phyloP scores from a whole-genome alignment of 2,329 filamentous ascomycete genomes.

The Alternaria longipes region DNA sequence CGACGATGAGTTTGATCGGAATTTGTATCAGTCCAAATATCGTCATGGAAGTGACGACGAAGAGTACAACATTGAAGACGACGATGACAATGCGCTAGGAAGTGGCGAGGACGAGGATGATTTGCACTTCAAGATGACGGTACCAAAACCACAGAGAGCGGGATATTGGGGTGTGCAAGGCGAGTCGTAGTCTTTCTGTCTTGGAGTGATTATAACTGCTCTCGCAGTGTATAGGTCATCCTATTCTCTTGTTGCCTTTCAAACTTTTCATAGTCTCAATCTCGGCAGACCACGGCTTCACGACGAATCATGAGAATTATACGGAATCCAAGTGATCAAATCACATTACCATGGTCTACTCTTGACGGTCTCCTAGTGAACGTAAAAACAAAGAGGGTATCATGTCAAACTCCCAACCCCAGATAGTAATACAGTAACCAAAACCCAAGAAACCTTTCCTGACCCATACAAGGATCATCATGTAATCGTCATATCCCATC shows the following conservation, averaged over 20 bases:
- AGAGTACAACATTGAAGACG: slow-evolving; percentile 38
- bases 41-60: slow-evolving; percentile 54
- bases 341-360: neutral
- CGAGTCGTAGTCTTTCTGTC: slow-evolving; percentile 8
- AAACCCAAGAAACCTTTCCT: neutral
- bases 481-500: neutral
- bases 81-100: slow-evolving; percentile 27
- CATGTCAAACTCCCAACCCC: slow-evolving; percentile 3
- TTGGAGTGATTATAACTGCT: neutral
- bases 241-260: neutral
- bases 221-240: no score
- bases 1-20: slow-evolving; percentile 69
- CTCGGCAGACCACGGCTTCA: neutral
- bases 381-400: slow-evolving; percentile 6
- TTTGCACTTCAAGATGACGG: slow-evolving; percentile 41
- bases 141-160: slow-evolving; percentile 29
- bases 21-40: slow-evolving; percentile 54
- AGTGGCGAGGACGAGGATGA: slow-evolving; percentile 45
- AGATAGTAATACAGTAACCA: neutral
- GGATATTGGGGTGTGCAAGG: slow-evolving; percentile 40
- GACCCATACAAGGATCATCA: neutral
- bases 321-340: neutral
- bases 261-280: neutral
- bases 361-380: neutral
- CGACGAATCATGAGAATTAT: neutral